Conservation (phyloP, 345 rosid species). For the Camelina neglecta region DNA sequence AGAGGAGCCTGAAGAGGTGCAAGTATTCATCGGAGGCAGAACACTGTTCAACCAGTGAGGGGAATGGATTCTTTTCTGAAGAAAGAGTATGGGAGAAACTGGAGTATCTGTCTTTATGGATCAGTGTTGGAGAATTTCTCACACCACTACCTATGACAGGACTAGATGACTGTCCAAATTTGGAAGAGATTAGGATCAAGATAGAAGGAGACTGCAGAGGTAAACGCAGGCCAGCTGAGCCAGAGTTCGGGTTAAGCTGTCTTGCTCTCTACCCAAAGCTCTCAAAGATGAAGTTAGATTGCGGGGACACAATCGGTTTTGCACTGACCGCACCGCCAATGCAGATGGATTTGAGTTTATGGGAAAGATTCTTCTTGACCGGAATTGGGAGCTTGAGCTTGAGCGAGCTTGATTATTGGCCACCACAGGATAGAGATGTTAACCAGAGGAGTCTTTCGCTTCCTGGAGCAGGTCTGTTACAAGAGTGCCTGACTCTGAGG, state of each 20-base stretch:
- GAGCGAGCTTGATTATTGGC: constrained; percentile 84
- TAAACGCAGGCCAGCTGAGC: constrained; percentile 54
- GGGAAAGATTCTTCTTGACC: constrained; percentile 86
- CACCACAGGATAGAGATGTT: constrained; percentile 87
- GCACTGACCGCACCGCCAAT: constrained; percentile 82
- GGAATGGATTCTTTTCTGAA: constrained; percentile 50
- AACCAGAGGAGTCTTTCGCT: constrained; percentile 83
- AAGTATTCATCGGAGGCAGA: constrained; percentile 50
- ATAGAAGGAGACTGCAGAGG: constrained; percentile 93
- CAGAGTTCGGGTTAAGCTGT: constrained; percentile 68
- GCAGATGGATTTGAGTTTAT: constrained; percentile 82
- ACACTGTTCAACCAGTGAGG: constrained; percentile 29
- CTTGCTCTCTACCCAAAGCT: constrained; percentile 65
- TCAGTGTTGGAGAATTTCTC: constrained; percentile 68
- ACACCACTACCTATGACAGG: constrained; percentile 63
- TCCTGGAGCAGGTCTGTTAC: constrained; percentile 73
- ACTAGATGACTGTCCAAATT: constrained; percentile 70
- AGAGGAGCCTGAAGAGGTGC: constrained; percentile 52
- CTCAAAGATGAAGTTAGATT: constrained; percentile 80
- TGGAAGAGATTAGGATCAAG: constrained; percentile 77
- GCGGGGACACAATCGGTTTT: constrained; percentile 69
- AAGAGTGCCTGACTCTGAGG: constrained; percentile 63
- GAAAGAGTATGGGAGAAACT: constrained; percentile 70
- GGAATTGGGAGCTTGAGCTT: constrained; percentile 68
- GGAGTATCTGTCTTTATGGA: constrained; percentile 75